phyloP scores from a whole-genome alignment of 805 yeast genomes.

The Sugiyamaella chiloensis region DNA sequence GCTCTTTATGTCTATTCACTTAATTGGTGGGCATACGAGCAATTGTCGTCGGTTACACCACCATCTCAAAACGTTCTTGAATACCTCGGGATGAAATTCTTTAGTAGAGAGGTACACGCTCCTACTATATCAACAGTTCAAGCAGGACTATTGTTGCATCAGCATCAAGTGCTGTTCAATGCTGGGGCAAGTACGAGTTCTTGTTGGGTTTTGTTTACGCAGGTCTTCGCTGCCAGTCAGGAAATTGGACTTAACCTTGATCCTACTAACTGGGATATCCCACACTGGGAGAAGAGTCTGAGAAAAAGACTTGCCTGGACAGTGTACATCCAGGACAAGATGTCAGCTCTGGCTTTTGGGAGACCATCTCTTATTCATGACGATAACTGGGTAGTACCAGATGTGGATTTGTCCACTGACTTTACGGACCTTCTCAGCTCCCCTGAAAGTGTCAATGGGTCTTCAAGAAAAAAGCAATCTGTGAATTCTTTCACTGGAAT shows the following conservation, averaged over 20 bases:
- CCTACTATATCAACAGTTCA: conserved; percentile 32
- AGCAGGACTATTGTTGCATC: conserved; percentile 39
- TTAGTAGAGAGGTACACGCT: conserved; percentile 22
- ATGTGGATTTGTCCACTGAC: conserved; percentile 35
- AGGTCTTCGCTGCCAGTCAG: conserved; percentile 79
- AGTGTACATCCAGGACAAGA: conserved; percentile 81
- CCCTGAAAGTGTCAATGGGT: neutral
- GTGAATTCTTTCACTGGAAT: conserved; percentile 23
- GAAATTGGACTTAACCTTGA: conserved; percentile 83
- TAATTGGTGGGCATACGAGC: conserved; percentile 29
- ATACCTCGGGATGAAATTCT: conserved; percentile 19
- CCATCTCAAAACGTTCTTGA: conserved; percentile 21
- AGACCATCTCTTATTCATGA: conserved; percentile 77
- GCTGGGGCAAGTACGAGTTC: conserved; percentile 32
- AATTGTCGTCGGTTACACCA: conserved; percentile 20
- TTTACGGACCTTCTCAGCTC: conserved; percentile 14
- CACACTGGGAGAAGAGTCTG: conserved; percentile 86
- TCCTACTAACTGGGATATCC: conserved; percentile 79
- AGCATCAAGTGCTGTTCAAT: conserved; percentile 34
- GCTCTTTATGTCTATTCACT: conserved; percentile 28
- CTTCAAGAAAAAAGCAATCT: neutral
- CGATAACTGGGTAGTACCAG: conserved; percentile 71
- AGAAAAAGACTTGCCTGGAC: conserved; percentile 90
- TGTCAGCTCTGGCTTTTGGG: conserved; percentile 73
- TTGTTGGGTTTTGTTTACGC: conserved; percentile 57